Base-by-base conservation (phyloP, 1,284 basidiomycete genomes). In the Tranzscheliella williamsii region DNA sequence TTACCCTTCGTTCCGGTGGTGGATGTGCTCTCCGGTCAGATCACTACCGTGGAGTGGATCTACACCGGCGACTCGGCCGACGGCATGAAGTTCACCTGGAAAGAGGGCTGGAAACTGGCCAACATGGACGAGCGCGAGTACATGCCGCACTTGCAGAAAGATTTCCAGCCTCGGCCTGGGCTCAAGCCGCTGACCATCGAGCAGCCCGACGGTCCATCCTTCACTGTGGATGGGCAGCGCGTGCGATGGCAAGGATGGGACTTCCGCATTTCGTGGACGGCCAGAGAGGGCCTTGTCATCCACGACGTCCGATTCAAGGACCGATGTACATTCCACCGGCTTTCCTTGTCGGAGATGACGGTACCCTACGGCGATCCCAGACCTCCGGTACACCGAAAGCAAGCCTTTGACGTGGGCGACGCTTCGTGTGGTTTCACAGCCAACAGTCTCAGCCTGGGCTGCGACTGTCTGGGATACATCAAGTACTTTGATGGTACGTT, bases 401-500 rank as follows among this genome's bases (percentile, higher is more conserved):
- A 78, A 37, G 81, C 80, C 4, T 81, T 81, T 58, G 81, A 82
- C 57, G 68, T 80, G 13, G 80, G 80, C 5, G 81, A 82, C 61
- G 79, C 79, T 46, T 80, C 80, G 13, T 71, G 79, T 8, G 81
- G 81, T 29, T 66, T 75, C 36, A 65, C 67, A 13, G 79, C 79
- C 56, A 81, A 81, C 72, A 67, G 75, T 34, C 72, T 81, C 39
- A 65, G 66, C 4, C 76, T 82, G 4, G 81, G 81, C 24, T 82
- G 81, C 64, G 81, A 82, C 67, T 82, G 81, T 50, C 76, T 81
- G 15, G 63, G 63, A 37, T 50, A 55, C 6, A 75, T 75, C 46
- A 54, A 78, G 38, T 80, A 80, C 72, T 70, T 80, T 54, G 78
- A 79, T 54, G 78, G 73, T 30, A 57, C 73, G 37, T 49, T 75